Conservation (phyloP, 495 filamentous ascomycete species). For the Aspergillus ellipticus region DNA sequence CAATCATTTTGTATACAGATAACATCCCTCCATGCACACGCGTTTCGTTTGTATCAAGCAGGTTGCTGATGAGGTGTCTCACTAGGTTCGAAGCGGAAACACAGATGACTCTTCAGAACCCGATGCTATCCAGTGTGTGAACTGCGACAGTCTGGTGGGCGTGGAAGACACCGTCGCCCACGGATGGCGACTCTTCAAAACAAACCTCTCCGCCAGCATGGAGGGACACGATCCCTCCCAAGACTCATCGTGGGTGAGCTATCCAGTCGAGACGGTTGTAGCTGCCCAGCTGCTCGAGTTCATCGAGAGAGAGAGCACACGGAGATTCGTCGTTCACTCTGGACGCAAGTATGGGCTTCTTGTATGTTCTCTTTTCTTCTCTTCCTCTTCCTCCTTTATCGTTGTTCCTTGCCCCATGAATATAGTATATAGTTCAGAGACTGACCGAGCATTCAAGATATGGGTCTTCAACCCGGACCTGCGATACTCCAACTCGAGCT, state of each 20-base stretch:
- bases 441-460: slow-evolving; percentile 34
- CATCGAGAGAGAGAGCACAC: slow-evolving; percentile 45
- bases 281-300: slow-evolving; percentile 49
- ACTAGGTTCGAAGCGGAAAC: slow-evolving; percentile 21
- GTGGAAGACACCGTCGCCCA: slow-evolving; percentile 36
- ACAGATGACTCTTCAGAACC: slow-evolving; percentile 6
- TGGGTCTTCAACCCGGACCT: slow-evolving; percentile 75
- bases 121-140: slow-evolving; percentile 32
- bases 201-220: slow-evolving; percentile 35
- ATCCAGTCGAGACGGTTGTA: slow-evolving; percentile 48
- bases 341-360: slow-evolving; percentile 36
- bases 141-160: slow-evolving; percentile 44
- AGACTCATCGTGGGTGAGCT: slow-evolving; percentile 27
- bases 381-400: slow-evolving; percentile 1
- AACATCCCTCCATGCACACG: neutral
- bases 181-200: slow-evolving; percentile 51
- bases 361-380: slow-evolving; percentile 21
- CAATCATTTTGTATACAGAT: neutral
- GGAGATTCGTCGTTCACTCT: slow-evolving; percentile 46
- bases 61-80: slow-evolving; percentile 17
- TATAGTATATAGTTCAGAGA: too few relatives aligned
- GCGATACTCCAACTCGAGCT: slow-evolving; percentile 53
- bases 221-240: neutral
- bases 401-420: slow-evolving; percentile 18
- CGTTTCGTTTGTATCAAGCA: neutral